Evolutionary conservation across 208 protist species (phyloP).

Genomic region (Naegleria lovaniensis): DNA sequence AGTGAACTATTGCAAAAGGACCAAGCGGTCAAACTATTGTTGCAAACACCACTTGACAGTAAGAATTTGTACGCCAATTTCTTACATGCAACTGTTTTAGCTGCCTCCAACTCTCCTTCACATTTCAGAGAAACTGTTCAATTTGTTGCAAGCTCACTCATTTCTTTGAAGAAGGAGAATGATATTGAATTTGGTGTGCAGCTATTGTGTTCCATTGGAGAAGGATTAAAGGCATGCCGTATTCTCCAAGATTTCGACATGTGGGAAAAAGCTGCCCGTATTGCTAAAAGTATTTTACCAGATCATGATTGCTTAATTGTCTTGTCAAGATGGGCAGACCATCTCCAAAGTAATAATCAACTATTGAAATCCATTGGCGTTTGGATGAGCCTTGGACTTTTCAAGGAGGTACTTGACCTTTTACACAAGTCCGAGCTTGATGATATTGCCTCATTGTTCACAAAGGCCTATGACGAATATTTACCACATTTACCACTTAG

Average conservation of each 20-base stretch:
- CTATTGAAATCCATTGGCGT: constrained; percentile 9
- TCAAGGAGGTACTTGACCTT: constrained; percentile 12
- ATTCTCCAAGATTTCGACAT: constrained; percentile 17
- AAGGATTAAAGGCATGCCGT: constrained; percentile 1
- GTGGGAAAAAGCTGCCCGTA: constrained; percentile 20
- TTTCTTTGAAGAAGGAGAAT: not conserved
- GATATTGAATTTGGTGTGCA: constrained; percentile 16
- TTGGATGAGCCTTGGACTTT: constrained; percentile 10
- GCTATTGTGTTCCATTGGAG: not conserved
- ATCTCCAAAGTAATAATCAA: not conserved
- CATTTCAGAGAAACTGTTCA: not conserved
- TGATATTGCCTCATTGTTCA: constrained; percentile 25
- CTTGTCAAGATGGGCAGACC: not conserved
- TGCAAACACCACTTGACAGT: not conserved
- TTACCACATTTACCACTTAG: not conserved
- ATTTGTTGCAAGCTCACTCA: not conserved
- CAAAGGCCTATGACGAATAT: not conserved
- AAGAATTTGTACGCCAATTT: not conserved
- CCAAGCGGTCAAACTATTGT: not conserved
- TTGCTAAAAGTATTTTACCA: constrained; percentile 6
- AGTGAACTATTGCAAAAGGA: not conserved
- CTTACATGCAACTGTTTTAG: constrained; percentile 10
- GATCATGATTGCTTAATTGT: not conserved
- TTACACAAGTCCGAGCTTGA: constrained; percentile 7
- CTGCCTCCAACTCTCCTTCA: not conserved